Conservation (phyloP, 2,329 filamentous ascomycete genomes). For the Aureobasidium leucospermi region DNA sequence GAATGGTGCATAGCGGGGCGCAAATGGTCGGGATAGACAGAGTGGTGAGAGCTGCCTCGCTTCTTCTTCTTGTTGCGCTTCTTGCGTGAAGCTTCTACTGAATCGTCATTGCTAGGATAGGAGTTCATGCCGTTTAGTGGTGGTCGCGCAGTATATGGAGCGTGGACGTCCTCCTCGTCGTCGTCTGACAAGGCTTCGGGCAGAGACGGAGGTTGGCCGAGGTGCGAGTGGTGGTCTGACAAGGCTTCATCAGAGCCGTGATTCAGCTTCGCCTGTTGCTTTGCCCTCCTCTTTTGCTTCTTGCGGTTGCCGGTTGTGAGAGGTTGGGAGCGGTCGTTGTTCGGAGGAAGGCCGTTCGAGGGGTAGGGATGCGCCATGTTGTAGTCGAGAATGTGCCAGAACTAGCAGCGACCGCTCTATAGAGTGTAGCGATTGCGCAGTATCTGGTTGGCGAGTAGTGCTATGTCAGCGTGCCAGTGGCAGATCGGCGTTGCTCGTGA, state of each 20-base stretch:
- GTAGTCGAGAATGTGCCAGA: conserved; percentile 14
- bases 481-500: neutral
- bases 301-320: conserved; percentile 69
- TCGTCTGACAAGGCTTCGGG: conserved; percentile 40
- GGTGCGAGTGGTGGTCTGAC: conserved; percentile 21
- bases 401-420: conserved; percentile 15
- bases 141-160: conserved; percentile 20
- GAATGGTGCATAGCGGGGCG: conserved; percentile 17
- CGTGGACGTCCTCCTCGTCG: conserved; percentile 32
- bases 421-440: neutral
- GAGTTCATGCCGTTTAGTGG: conserved; percentile 33
- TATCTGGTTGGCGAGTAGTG: neutral
- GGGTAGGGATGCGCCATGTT: conserved; percentile 24
- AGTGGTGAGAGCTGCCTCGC: neutral
- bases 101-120: neutral
- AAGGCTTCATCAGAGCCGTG: conserved; percentile 14
- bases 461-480: conserved; percentile 5
- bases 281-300: conserved; percentile 88
- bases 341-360: conserved; percentile 15
- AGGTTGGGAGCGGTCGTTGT: conserved; percentile 16
- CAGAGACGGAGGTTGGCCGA: conserved; percentile 23
- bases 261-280: conserved; percentile 58
- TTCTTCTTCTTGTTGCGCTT: conserved; percentile 18
- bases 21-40: conserved; percentile 1
- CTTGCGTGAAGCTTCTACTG: conserved; percentile 1